phyloP scores from a whole-genome alignment of 1,284 basidiomycete species.

The Boletus coffeatus region DNA sequence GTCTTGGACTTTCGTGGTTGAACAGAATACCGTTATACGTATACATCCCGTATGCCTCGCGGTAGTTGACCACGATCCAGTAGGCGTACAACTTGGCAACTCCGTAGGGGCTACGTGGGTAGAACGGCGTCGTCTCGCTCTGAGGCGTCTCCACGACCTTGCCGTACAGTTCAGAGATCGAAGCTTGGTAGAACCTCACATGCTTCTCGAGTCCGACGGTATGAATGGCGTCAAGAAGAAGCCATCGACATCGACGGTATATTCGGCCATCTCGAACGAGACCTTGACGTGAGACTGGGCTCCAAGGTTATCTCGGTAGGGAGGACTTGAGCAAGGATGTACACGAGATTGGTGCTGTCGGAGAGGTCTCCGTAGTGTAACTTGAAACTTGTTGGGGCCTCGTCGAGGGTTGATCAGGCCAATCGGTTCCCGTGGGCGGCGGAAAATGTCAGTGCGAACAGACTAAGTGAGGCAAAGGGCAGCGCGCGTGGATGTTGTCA shows the following conservation, averaged over 20 bases:
- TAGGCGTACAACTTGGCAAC: slow-evolving; percentile 86
- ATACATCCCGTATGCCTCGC: slow-evolving; percentile 90
- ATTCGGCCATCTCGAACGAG: slow-evolving; percentile 96
- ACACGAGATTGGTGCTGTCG: slow-evolving; percentile 91
- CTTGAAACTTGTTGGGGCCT: slow-evolving; percentile 64
- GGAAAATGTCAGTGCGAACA: not conserved
- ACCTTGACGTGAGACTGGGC: slow-evolving; percentile 98
- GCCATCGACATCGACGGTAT: slow-evolving; percentile 91
- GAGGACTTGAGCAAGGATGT: slow-evolving; percentile 87
- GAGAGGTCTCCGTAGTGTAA: slow-evolving; percentile 89
- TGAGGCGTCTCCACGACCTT: slow-evolving; percentile 90
- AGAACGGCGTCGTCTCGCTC: slow-evolving; percentile 89
- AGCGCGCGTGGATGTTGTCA: not conserved
- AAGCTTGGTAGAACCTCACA: slow-evolving; percentile 89
- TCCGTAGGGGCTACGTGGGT: slow-evolving; percentile 89
- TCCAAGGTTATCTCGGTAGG: slow-evolving; percentile 90
- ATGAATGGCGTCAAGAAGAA: slow-evolving; percentile 88
- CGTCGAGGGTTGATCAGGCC: slow-evolving; percentile 8
- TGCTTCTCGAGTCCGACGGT: slow-evolving; percentile 87
- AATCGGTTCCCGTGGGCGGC: not conserved
- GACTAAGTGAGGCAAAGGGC: too few relatives aligned
- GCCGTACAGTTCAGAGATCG: slow-evolving; percentile 90
- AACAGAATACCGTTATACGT: slow-evolving; percentile 89
- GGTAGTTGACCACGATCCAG: slow-evolving; percentile 90
- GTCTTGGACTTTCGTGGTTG: slow-evolving; percentile 91